These are phyloP conservation scores for Odontarrhena argentea DNA, from an alignment of 345 rosid species.

Conservation along the genomic window DNA sequence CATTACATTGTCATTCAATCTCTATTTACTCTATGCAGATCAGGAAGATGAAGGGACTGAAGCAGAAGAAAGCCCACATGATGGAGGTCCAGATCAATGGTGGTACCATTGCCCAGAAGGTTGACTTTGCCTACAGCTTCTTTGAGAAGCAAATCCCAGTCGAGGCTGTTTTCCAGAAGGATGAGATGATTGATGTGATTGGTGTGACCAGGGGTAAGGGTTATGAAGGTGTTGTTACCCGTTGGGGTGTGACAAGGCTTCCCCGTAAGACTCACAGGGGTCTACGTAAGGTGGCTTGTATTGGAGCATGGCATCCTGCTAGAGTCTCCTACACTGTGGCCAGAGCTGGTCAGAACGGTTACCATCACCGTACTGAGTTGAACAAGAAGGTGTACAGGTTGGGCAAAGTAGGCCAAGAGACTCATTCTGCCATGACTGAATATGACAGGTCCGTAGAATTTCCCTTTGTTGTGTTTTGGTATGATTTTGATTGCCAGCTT, in stretches of 20 bases:
- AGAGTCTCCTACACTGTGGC: constrained; percentile 89
- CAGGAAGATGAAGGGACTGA: constrained; percentile 84
- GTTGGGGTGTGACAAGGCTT: constrained; percentile 92
- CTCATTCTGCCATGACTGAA: constrained; percentile 69
- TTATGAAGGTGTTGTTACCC: constrained; percentile 86
- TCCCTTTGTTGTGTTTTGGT: background rate
- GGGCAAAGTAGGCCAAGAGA: constrained; percentile 71
- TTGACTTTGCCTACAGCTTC: constrained; percentile 76
- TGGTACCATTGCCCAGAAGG: constrained; percentile 72
- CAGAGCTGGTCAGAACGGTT: constrained; percentile 92
- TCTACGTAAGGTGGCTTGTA: constrained; percentile 92
- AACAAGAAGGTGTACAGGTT: constrained; percentile 84
- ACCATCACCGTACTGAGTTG: constrained; percentile 85
- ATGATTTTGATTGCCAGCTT: background rate
- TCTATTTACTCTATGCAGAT: constrained; percentile 43
- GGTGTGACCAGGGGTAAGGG: constrained; percentile 91
- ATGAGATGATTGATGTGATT: constrained; percentile 83
- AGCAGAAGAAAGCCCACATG: constrained; percentile 86
- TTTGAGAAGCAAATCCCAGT: constrained; percentile 82
- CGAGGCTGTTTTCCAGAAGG: constrained; percentile 81
- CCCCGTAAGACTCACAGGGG: constrained; percentile 91
- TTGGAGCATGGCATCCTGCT: constrained; percentile 97
- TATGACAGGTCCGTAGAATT: constrained; percentile 60
- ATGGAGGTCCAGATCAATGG: constrained; percentile 93
- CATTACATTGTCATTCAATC: too few relatives aligned